Percentiles rank a stretch among this genome's conserved stretches.
Conservation (phyloP, 176 grass and related monocot species). For the Dactylis glomerata region DNA sequence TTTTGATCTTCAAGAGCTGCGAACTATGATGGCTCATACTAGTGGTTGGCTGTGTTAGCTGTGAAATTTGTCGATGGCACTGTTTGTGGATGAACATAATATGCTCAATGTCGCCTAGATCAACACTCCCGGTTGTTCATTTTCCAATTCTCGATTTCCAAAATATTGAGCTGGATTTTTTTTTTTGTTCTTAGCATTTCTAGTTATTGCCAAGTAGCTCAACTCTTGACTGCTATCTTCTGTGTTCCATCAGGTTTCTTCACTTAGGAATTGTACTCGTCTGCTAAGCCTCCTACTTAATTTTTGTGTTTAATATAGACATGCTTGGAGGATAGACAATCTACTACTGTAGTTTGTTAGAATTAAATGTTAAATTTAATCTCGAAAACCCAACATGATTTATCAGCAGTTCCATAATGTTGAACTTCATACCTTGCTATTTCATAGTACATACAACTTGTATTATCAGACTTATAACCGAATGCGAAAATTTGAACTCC, state of each 20-base stretch:
- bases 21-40: not conserved
- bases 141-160: not conserved
- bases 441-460: too few species aligned
- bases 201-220: not conserved
- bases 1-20: constrained; percentile 1
- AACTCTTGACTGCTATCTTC: not conserved
- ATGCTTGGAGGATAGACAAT: too few species aligned
- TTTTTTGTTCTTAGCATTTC: not conserved
- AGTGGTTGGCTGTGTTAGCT: not conserved
- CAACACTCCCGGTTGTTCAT: not conserved
- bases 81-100: not conserved
- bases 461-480: too few species aligned
- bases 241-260: too few species aligned
- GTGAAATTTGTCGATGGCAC: not conserved
- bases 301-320: not conserved
- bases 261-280: too few species aligned
- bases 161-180: not conserved
- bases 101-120: not conserved
- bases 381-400: too few species aligned
- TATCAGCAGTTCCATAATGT: too few species aligned
- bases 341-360: too few species aligned
- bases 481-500: too few species aligned
- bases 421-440: too few species aligned
- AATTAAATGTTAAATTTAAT: too few species aligned
- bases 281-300: not conserved